phyloP scores from a whole-genome alignment of 2,329 filamentous ascomycete species.

The Fusarium chaquense region DNA sequence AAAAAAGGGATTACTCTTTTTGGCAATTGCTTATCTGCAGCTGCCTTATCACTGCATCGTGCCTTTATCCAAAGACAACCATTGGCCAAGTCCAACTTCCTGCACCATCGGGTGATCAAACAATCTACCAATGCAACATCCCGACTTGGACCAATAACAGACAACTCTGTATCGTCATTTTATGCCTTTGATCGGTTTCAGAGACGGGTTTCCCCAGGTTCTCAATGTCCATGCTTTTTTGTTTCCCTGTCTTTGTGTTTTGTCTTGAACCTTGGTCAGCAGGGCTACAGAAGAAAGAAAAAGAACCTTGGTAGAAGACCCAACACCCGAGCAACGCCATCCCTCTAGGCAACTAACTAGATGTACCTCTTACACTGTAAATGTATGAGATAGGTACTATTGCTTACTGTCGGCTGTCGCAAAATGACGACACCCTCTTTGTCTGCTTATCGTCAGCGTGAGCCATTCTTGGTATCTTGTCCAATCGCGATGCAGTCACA shows the following conservation, averaged over 20 bases:
- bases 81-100: constrained; percentile 13
- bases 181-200: constrained; percentile 2
- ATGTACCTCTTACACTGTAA: constrained; percentile 12
- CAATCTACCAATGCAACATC: constrained; percentile 12
- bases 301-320: constrained; percentile 34
- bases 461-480: background rate
- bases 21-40: constrained; percentile 9
- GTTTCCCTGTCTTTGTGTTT: background rate
- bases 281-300: constrained; percentile 32
- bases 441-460: constrained; percentile 2
- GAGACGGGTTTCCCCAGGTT: constrained; percentile 5
- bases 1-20: constrained; percentile 8
- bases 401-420: background rate
- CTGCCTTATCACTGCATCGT: constrained; percentile 14
- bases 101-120: constrained; percentile 17
- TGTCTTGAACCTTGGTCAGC: constrained; percentile 8
- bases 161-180: constrained; percentile 8
- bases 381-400: background rate
- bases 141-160: background rate
- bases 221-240: background rate
- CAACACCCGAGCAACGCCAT: background rate
- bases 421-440: constrained; percentile 42
- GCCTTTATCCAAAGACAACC: background rate
- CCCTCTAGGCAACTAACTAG: constrained; percentile 23
- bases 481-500: background rate